A percentile compares a stretch with the other conserved stretches of the same genome.
phyloP scores from a whole-genome alignment of 1,284 basidiomycete genomes.

The Peniophora sp. region DNA sequence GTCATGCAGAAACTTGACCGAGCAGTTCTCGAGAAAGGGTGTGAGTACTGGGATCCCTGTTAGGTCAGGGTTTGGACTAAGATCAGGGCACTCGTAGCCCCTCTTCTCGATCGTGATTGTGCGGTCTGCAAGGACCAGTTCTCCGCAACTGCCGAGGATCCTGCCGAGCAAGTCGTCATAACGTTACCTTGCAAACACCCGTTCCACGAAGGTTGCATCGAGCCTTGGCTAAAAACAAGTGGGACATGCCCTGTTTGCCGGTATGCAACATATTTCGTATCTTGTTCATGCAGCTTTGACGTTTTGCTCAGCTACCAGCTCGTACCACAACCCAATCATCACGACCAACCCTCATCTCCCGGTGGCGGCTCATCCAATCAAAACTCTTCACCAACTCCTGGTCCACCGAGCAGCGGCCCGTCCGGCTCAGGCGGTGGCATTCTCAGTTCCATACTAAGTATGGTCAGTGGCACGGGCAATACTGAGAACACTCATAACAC shows the following conservation, averaged over 20 bases:
- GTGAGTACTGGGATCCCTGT: slow-evolving; percentile 47
- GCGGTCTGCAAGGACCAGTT: slow-evolving; percentile 79
- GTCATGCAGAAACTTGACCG: slow-evolving; percentile 54
- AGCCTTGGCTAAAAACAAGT: slow-evolving; percentile 76
- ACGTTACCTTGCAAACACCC: slow-evolving; percentile 75
- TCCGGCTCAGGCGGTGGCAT: background rate
- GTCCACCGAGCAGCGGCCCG: no score
- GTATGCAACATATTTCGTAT: slow-evolving; percentile 28
- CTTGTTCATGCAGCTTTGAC: background rate
- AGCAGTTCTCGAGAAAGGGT: slow-evolving; percentile 51
- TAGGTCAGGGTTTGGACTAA: no score
- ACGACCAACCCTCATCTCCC: background rate
- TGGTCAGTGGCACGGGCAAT: background rate
- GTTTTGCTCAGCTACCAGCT: slow-evolving; percentile 37
- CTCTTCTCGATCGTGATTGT: slow-evolving; percentile 58
- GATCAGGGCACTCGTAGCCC: no score
- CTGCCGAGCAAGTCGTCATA: slow-evolving; percentile 60
- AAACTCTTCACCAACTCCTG: no score
- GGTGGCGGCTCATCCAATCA: no score
- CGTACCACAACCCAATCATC: slow-evolving; percentile 33
- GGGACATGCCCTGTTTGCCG: slow-evolving; percentile 84
- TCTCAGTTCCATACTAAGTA: background rate
- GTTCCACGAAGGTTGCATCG: slow-evolving; percentile 75
- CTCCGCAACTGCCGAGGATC: slow-evolving; percentile 54
- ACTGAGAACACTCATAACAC: background rate